Conservation (phyloP, 2,329 filamentous ascomycete species). For the Grosmannia serpens region DNA sequence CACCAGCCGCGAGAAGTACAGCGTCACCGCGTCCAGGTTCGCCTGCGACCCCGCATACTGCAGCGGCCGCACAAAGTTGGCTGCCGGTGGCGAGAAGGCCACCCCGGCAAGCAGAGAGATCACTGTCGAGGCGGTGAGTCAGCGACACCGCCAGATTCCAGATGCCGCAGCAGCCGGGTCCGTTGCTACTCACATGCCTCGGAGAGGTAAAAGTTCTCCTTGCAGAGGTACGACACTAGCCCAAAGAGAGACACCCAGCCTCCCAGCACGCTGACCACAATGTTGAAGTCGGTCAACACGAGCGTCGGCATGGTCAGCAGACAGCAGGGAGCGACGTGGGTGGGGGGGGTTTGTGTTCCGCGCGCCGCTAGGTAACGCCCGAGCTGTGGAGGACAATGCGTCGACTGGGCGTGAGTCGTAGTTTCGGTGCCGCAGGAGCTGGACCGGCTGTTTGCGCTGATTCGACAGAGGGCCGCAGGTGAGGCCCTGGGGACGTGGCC, state of each 20-base stretch:
- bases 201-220: conserved; percentile 83
- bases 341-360: too few species aligned
- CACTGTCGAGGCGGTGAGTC: conserved; percentile 35
- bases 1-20: conserved; percentile 78
- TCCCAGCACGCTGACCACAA: conserved; percentile 67
- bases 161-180: neutral
- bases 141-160: neutral
- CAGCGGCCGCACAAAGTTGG: conserved; percentile 63
- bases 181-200: conserved; percentile 59
- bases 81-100: conserved; percentile 63
- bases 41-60: conserved; percentile 54
- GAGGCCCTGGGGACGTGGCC: too few species aligned
- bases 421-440: neutral
- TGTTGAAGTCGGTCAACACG: conserved; percentile 62
- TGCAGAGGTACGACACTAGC: conserved; percentile 77
- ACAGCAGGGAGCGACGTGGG: too few species aligned
- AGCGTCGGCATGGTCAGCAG: conserved; percentile 27
- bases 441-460: neutral
- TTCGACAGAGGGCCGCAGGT: too few species aligned
- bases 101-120: conserved; percentile 75
- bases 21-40: conserved; percentile 59
- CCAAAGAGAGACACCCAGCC: conserved; percentile 88
- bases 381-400: neutral
- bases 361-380: neutral
- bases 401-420: neutral